Conservation (phyloP, 2,329 filamentous ascomycete genomes). For the Lachnellula suecica region DNA sequence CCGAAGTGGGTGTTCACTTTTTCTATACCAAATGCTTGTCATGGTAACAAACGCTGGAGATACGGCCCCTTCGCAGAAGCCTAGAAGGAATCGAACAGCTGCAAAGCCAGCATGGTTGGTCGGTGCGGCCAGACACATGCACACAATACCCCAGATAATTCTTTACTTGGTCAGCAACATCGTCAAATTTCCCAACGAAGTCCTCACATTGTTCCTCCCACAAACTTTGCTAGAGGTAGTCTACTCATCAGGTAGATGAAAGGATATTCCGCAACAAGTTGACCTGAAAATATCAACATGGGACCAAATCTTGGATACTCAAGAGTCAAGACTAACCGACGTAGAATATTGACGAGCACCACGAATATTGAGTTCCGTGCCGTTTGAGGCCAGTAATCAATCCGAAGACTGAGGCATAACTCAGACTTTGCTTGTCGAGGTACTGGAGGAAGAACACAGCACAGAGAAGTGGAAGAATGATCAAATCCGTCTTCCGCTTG, state of each 20-base stretch:
- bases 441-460: too few species aligned
- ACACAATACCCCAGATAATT: slow-evolving; percentile 43
- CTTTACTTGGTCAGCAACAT: slow-evolving; percentile 12
- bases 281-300: too few species aligned
- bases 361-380: slow-evolving; percentile 46
- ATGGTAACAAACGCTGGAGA: slow-evolving; percentile 46
- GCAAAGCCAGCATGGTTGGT: slow-evolving; percentile 40
- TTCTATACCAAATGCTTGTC: slow-evolving; percentile 42
- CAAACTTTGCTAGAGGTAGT: slow-evolving; percentile 48
- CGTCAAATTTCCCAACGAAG: too few species aligned
- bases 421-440: slow-evolving; percentile 49
- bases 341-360: slow-evolving; percentile 47
- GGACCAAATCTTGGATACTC: too few species aligned
- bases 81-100: slow-evolving; percentile 42
- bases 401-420: slow-evolving; percentile 48
- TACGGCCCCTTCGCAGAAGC: slow-evolving; percentile 42
- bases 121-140: slow-evolving; percentile 44
- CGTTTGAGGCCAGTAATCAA: slow-evolving; percentile 46
- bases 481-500: too few species aligned
- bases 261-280: slow-evolving; percentile 47
- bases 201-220: slow-evolving; percentile 45
- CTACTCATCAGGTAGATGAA: slow-evolving; percentile 51
- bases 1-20: slow-evolving; percentile 36
- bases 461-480: too few species aligned
- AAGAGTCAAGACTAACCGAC: slow-evolving; percentile 35